A percentile compares a stretch with the other conserved stretches of the same genome.
Conservation (phyloP, 495 filamentous ascomycete genomes). For the Xylaria grammica region DNA sequence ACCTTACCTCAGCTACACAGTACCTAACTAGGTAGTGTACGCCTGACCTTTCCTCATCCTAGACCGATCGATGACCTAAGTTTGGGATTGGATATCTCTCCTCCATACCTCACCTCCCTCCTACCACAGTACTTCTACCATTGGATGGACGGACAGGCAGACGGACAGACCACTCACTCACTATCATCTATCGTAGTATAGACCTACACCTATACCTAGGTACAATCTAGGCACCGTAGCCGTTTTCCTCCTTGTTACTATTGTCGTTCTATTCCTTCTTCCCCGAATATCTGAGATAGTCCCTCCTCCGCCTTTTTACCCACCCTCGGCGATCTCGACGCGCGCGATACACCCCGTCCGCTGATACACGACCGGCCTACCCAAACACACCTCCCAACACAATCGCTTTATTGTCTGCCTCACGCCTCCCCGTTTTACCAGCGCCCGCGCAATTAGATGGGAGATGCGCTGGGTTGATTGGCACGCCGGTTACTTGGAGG, state of each 20-base stretch:
- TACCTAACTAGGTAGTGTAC: not conserved
- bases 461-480: constrained; percentile 43
- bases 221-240: not conserved
- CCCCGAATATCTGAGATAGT: not conserved
- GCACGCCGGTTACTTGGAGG: constrained; percentile 39
- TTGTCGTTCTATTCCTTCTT: not conserved
- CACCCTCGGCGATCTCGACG: constrained; percentile 1
- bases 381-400: constrained; percentile 2
- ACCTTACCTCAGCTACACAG: not conserved
- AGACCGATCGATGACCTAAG: constrained; percentile 6
- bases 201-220: no score
- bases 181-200: not conserved
- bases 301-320: constrained; percentile 6
- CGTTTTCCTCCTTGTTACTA: not conserved
- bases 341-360: not conserved
- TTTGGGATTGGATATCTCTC: constrained; percentile 4
- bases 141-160: no score
- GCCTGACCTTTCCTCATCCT: constrained; percentile 2
- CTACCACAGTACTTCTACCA: no score
- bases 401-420: constrained; percentile 12
- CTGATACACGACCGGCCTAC: constrained; percentile 12
- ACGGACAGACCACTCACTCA: no score
- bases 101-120: not conserved
- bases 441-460: constrained; percentile 35
- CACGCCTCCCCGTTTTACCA: constrained; percentile 7